These are phyloP conservation scores for Blastocystis sp. DNA, from an alignment of 352 stramenopile genomes.

Conservation along the genomic window DNA sequence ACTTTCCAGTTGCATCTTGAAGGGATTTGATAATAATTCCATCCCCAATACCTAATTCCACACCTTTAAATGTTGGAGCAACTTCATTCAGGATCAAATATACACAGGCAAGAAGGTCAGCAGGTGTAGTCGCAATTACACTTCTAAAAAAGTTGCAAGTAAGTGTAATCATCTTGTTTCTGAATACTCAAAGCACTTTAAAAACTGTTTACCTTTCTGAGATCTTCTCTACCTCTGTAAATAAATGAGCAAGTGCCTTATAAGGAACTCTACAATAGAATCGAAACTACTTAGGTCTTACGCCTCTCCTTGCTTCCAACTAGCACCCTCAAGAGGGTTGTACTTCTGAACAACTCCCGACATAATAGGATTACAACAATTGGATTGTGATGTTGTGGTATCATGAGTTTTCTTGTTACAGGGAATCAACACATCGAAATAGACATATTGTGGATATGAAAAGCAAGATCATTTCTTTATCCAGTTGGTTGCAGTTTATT, in stretches of 20 bases:
- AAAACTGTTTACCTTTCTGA: slow-evolving; percentile 20
- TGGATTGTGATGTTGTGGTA: not conserved
- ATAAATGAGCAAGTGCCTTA: slow-evolving; percentile 31
- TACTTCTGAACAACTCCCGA: slow-evolving; percentile 28
- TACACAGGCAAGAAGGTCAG: slow-evolving; percentile 79
- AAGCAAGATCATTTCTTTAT: too few relatives aligned
- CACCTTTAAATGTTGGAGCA: slow-evolving; percentile 86
- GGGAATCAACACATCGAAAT: too few relatives aligned
- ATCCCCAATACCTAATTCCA: slow-evolving; percentile 96
- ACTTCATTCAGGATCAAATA: slow-evolving; percentile 83
- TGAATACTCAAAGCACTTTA: not conserved
- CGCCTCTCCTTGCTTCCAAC: slow-evolving; percentile 57
- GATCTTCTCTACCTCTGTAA: slow-evolving; percentile 42
- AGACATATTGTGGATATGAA: too few relatives aligned
- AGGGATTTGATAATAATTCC: slow-evolving; percentile 93
- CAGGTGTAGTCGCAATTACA: slow-evolving; percentile 58
- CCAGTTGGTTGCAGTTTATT: too few relatives aligned
- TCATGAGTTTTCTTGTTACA: not conserved
- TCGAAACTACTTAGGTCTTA: not conserved
- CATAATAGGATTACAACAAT: not conserved
- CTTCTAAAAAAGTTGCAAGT: slow-evolving; percentile 41
- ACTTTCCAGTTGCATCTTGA: slow-evolving; percentile 57
- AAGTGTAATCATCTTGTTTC: slow-evolving; percentile 55
- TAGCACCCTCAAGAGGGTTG: slow-evolving; percentile 36
- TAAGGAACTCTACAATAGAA: slow-evolving; percentile 58